Conservation (phyloP, 257 asterid species). For the Nicotiana paniculata region DNA sequence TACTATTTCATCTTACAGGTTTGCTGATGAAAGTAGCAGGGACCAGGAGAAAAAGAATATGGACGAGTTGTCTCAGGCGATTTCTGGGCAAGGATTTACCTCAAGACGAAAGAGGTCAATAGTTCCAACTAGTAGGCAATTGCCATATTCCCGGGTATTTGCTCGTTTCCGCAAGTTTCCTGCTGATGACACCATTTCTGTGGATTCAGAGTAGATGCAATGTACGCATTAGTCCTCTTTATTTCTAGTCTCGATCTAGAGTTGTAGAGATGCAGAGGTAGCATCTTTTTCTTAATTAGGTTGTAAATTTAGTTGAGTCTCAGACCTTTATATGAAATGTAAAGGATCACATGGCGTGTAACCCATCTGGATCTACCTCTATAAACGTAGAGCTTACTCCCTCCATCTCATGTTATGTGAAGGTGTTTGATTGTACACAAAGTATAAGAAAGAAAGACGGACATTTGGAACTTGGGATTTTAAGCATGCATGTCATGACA, state of each 20-base stretch:
- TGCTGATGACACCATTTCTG: slow-evolving; percentile 26
- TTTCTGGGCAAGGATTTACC: slow-evolving; percentile 56
- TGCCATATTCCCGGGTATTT: slow-evolving; percentile 32
- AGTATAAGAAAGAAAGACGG: not conserved
- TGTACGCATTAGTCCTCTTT: not conserved
- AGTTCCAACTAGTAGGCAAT: slow-evolving; percentile 26
- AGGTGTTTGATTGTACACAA: not conserved
- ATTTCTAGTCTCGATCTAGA: not conserved
- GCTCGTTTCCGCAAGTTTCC: slow-evolving; percentile 64
- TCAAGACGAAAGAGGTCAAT: slow-evolving; percentile 51
- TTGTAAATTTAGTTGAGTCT: not conserved
- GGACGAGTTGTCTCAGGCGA: slow-evolving; percentile 42
- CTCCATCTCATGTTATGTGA: no score
- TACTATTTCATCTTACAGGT: slow-evolving; percentile 28
- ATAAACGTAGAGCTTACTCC: not conserved
- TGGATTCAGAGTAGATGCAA: slow-evolving; percentile 48
- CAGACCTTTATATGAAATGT: not conserved
- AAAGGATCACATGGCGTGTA: not conserved
- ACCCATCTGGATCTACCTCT: not conserved
- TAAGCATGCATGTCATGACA: not conserved
- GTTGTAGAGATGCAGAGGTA: not conserved
- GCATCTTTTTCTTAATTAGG: not conserved
- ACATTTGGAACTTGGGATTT: not conserved
- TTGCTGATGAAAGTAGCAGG: slow-evolving; percentile 37
- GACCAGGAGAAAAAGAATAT: slow-evolving; percentile 27